phyloP scores from a whole-genome alignment of 1,284 basidiomycete genomes.

The Naganishia liquefaciens region DNA sequence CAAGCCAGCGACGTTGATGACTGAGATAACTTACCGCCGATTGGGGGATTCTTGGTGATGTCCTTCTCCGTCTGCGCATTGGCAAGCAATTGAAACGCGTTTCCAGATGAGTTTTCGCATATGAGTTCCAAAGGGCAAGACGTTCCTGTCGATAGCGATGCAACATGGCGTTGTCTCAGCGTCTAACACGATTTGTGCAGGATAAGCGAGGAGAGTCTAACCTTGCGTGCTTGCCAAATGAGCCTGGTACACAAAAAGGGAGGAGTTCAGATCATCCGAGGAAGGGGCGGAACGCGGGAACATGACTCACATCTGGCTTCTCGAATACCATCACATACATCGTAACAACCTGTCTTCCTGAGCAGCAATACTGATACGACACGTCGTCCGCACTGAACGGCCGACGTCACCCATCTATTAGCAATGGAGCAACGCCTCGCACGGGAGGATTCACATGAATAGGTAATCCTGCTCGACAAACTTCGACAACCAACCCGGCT shows the following conservation, averaged over 20 bases:
- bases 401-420: background rate
- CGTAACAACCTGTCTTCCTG: conserved; percentile 31
- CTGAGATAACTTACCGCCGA: conserved; percentile 26
- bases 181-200: background rate
- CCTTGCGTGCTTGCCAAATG: background rate
- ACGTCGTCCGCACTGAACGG: conserved; percentile 28
- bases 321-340: conserved; percentile 33
- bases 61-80: conserved; percentile 31
- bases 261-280: no score
- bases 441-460: conserved; percentile 26
- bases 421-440: background rate
- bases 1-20: no score
- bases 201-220: background rate
- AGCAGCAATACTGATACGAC: conserved; percentile 32
- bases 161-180: background rate
- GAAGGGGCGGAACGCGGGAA: no score
- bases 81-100: conserved; percentile 28
- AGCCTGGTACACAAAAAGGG: background rate
- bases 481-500: conserved; percentile 29
- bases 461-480: conserved; percentile 30
- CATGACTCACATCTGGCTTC: conserved; percentile 24
- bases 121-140: conserved; percentile 32
- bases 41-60: conserved; percentile 26
- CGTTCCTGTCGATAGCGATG: conserved; percentile 9
- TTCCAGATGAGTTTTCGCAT: conserved; percentile 29